Evolutionary conservation across 2,329 filamentous ascomycete species (phyloP), one percentile per base, ranked within the genome.

Genomic region (Phialophora macrospora): DNA sequence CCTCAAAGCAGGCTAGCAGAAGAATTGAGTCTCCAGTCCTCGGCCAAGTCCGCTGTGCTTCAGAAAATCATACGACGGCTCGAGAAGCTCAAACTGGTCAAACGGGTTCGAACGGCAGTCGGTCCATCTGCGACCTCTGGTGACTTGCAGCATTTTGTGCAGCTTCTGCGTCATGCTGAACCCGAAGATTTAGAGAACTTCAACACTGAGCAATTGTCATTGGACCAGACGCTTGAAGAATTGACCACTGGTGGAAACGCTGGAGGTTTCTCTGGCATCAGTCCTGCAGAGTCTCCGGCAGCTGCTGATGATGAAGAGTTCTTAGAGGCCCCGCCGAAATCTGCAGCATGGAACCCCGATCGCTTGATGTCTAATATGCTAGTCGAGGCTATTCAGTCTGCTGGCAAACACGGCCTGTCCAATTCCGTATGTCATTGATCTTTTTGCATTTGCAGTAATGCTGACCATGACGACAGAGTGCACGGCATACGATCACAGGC

Each of bases 301-400:
- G 38, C 68, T 17, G 54, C 62, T 49, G 49, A 54, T 26, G 32
- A 41, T 32, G 57, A 55, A 44, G 54, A 59, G 8, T n/a, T 20
- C 7, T 51, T 68, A 20, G 26, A 52, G 72, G 61, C 44, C 5
- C 75, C 80, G 28, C 74, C 78, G 14, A 74, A 41, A 44, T 14
- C 82, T 17, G 83, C 85, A 7, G 78, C 78, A 64, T 88, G 86
- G 86, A 82, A 77, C 7, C 83, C 85, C 1, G 83, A 86, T 69
- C 75, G 81, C 8, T 78, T 78, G 17, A 72, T 86, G 26, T 73
- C 80, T 46, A 88, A 88, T 66, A 75, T 83, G 3, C 73, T 88
- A 5, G 83, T 82, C 65, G 80, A 85, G 34, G 71, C 82, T 9
- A 76, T 86, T 56, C 75, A 81, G 17, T 71, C 75, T 26, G 74